phyloP scores from a whole-genome alignment of 768 basidiomycete species.

The Holtermanniella nyarrowii region DNA sequence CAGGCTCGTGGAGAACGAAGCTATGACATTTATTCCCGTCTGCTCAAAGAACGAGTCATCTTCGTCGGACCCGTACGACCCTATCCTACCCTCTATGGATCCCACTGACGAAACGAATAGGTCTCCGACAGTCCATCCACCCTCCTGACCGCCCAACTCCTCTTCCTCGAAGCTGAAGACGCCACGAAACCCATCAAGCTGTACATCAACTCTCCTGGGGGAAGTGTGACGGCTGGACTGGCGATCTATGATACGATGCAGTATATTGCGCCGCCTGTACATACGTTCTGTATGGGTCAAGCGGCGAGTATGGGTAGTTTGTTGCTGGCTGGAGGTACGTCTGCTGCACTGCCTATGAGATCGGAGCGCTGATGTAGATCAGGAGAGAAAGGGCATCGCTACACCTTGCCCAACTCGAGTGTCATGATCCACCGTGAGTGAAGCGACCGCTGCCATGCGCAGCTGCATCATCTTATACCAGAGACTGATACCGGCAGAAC shows the following conservation, averaged over 20 bases:
- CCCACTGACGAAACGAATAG: slow-evolving; percentile 43
- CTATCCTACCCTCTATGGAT: not conserved
- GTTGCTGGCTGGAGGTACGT: slow-evolving; percentile 66
- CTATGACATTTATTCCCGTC: slow-evolving; percentile 91
- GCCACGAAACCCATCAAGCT: slow-evolving; percentile 87
- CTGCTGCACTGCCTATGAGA: slow-evolving; percentile 1
- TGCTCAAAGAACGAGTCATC: slow-evolving; percentile 85
- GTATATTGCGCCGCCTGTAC: slow-evolving; percentile 90
- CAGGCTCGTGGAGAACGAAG: slow-evolving; percentile 38
- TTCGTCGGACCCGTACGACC: slow-evolving; percentile 78
- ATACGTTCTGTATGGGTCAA: slow-evolving; percentile 91
- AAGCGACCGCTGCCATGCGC: not conserved
- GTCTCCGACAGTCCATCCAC: slow-evolving; percentile 84
- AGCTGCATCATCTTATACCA: not conserved
- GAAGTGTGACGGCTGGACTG: slow-evolving; percentile 87
- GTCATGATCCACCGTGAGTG: slow-evolving; percentile 95
- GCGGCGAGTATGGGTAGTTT: slow-evolving; percentile 95
- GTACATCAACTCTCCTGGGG: slow-evolving; percentile 95
- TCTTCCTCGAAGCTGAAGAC: slow-evolving; percentile 94
- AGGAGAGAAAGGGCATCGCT: slow-evolving; percentile 80
- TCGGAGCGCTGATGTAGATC: slow-evolving; percentile 9
- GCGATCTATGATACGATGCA: slow-evolving; percentile 96
- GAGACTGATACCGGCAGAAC: slow-evolving; percentile 51
- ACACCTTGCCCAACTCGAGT: slow-evolving; percentile 82
- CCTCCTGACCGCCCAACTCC: slow-evolving; percentile 76